Conservation (phyloP, 176 grass and related monocot species). For the Aegilops longissima region DNA sequence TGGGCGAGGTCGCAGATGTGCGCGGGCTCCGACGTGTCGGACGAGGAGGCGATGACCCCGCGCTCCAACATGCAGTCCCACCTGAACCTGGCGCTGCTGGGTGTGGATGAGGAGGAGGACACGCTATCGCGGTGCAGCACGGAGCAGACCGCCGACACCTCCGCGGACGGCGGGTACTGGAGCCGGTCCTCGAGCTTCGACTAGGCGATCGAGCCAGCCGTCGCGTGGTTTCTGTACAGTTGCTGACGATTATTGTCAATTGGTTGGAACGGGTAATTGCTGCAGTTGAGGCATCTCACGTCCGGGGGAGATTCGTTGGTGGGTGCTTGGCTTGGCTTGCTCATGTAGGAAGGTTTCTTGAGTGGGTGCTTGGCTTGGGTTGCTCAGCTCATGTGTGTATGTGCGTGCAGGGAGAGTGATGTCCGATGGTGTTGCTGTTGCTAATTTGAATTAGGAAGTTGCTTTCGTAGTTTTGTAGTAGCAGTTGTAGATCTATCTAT, state of each 20-base stretch:
- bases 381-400: slow-evolving; percentile 22
- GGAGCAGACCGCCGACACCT: slow-evolving; percentile 65
- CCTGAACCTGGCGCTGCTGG: slow-evolving; percentile 76
- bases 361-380: neutral
- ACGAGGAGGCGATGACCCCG: slow-evolving; percentile 41
- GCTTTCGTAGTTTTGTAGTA: neutral
- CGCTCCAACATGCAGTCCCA: slow-evolving; percentile 71
- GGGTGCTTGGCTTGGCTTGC: slow-evolving; percentile 17
- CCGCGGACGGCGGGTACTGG: slow-evolving; percentile 79
- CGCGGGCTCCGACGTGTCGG: slow-evolving; percentile 41
- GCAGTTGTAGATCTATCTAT: slow-evolving; percentile 43
- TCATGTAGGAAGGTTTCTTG: slow-evolving; percentile 11
- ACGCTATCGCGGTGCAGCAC: slow-evolving; percentile 75
- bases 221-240: slow-evolving; percentile 35
- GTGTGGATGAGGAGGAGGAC: slow-evolving; percentile 74
- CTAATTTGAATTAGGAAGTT: slow-evolving; percentile 21
- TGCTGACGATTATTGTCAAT: slow-evolving; percentile 27
- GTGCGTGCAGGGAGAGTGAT: neutral
- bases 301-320: neutral
- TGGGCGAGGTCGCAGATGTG: slow-evolving; percentile 57
- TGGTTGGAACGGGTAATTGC: slow-evolving; percentile 18
- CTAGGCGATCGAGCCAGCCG: slow-evolving; percentile 19
- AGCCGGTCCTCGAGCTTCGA: slow-evolving; percentile 82
- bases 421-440: neutral
- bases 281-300: neutral